phyloP scores from a whole-genome alignment of 768 basidiomycete genomes.

The Cystofilobasidium ferigula region DNA sequence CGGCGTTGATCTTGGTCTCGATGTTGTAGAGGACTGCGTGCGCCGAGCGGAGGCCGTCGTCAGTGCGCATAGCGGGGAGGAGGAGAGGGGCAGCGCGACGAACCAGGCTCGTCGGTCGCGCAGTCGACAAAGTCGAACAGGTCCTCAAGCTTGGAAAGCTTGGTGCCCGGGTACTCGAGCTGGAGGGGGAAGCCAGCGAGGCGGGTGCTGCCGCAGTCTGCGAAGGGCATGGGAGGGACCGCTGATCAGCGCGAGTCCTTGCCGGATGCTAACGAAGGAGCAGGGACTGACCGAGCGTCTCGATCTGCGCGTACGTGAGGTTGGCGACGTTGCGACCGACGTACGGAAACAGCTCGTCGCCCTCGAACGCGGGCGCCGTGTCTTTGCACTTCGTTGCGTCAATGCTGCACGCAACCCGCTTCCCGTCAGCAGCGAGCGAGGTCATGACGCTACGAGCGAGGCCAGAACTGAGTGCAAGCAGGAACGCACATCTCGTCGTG shows the following conservation, averaged over 20 bases:
- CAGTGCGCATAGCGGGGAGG: not conserved
- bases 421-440: not conserved
- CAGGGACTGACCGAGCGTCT: slow-evolving; percentile 45
- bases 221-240: not conserved
- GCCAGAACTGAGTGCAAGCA: not conserved
- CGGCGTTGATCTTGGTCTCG: slow-evolving; percentile 43
- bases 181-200: slow-evolving; percentile 39
- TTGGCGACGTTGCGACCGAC: slow-evolving; percentile 49
- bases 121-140: slow-evolving; percentile 66
- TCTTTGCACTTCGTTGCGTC: slow-evolving; percentile 55
- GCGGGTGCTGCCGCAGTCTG: slow-evolving; percentile 63
- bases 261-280: no score
- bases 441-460: no score
- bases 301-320: slow-evolving; percentile 64
- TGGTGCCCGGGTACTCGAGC: slow-evolving; percentile 39
- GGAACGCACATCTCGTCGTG: slow-evolving; percentile 49
- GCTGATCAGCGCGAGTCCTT: no score
- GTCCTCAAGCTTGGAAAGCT: slow-evolving; percentile 61
- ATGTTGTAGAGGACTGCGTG: slow-evolving; percentile 56
- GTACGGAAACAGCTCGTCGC: slow-evolving; percentile 33
- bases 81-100: not conserved
- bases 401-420: slow-evolving; percentile 40
- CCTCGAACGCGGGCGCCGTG: slow-evolving; percentile 45
- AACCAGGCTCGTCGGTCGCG: slow-evolving; percentile 46
- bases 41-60: not conserved